Percentiles rank a stretch among this genome's conserved stretches.
These are phyloP conservation scores for Bipolaris sorokiniana DNA, from an alignment of 2,329 filamentous ascomycete genomes.

Conservation along the genomic window DNA sequence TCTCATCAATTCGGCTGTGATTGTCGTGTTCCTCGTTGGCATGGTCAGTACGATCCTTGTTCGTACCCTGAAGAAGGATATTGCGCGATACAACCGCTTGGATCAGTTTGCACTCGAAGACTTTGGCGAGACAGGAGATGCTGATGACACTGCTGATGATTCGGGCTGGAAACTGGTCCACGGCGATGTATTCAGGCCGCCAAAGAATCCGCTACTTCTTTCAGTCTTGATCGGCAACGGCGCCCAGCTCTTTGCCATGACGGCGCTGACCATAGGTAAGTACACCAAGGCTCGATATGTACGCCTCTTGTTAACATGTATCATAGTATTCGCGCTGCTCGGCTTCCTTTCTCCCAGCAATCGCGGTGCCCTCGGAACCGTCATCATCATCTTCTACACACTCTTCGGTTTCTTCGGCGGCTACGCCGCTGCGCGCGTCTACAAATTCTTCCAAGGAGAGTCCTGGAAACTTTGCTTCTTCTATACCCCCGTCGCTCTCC, in stretches of 20 bases:
- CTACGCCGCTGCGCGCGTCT: conserved; percentile 86
- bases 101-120: conserved; percentile 92
- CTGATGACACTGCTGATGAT: conserved; percentile 95
- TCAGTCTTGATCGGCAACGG: conserved; percentile 91
- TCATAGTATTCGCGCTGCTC: conserved; percentile 77
- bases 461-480: conserved; percentile 94
- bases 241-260: conserved; percentile 97
- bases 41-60: conserved; percentile 93
- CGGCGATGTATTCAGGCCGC: conserved; percentile 93
- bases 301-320: conserved; percentile 14
- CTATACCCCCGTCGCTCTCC: conserved; percentile 84
- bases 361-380: conserved; percentile 89
- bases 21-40: conserved; percentile 87
- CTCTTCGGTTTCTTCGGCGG: conserved; percentile 91
- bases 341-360: conserved; percentile 96
- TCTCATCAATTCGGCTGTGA: conserved; percentile 92
- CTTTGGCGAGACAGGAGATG: conserved; percentile 72
- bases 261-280: conserved; percentile 81
- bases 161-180: conserved; percentile 99
- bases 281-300: not conserved
- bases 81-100: conserved; percentile 92
- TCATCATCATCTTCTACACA: conserved; percentile 92
- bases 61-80: conserved; percentile 89
- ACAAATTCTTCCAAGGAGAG: conserved; percentile 92
- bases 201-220: conserved; percentile 80